Base-by-base conservation (phyloP, 2,329 filamentous ascomycete species). In the Clarireedia paspali region DNA sequence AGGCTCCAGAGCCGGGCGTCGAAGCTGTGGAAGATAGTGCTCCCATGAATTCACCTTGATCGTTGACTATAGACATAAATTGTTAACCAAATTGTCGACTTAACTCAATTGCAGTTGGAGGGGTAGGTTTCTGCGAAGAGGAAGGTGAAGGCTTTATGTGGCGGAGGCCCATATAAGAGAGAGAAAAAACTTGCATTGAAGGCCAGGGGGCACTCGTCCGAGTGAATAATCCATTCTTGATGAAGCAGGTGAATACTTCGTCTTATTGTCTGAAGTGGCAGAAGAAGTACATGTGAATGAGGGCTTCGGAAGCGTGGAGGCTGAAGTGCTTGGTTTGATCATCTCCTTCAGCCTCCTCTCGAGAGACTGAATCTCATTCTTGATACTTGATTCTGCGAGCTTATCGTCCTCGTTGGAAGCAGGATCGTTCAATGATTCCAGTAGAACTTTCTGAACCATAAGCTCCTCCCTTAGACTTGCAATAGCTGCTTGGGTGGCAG, bases 381-480 rank as follows among this genome's bases (percentile, higher is more conserved):
- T 6, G 4, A 36, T 50, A 24, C 23, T 14, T 26, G 46, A 44
- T 20, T 44, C 46, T 15, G 46, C 38, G 26, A 34, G 38, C 10
- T 34, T 34, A 42, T 44, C 24, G 36, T 55, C 53, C 9, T 68
- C 54, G 12, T 64, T 50, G 2, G 65, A 59, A 1, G 63, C 10
- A 30, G 27, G 53, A 47, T 67, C 59, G 40, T 64, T 61, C n/a
- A 79, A 69, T 2, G 75, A 78, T 6, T 64, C 60, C 3, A 79
- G 67, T 20, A 79, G 69, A 50, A 74, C 72, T 47, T 67, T 67
- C 57, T 77, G 72, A 20, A 77, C 68, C 34, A 62, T 67, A 58
- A 79, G 64, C 55, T 78, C 75, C 48, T 76, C 73, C 17, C 60
- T 60, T 20, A 77, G 61, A 17, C 63, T 65, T 47, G 67, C 62